Base-by-base conservation (phyloP, 2,329 filamentous ascomycete genomes). In the Epichloe sylvatica region DNA sequence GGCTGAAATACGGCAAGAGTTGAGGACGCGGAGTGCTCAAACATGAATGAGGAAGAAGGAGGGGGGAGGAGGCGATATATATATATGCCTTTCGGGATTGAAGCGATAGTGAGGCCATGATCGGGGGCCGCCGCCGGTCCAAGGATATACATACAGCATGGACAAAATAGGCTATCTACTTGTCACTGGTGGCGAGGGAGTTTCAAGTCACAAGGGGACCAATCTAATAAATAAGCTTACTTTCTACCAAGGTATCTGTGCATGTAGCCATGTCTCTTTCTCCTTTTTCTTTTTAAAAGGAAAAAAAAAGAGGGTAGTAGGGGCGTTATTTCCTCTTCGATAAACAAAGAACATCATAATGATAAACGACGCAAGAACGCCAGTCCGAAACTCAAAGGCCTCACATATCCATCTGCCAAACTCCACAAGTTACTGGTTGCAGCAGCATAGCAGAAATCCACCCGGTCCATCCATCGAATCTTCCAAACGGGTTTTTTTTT, bases 1-100 rank as follows among this genome's bases (percentile, higher is more conserved):
- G 61, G 70, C 71, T 57, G 76, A 86, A 66, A 78, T 88, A 47
- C 61, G 88, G 52, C 79, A 83, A 57, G 74, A 75, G 62, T 74
- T 82, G 65, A 73, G 65, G 62, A 62, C 58, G 23, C 56, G 52
- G 52, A 44, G 44, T 43, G 36, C 6, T 33, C 21, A 39, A 30
- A 23, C 8, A 15, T 39, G 42, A 39, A 19, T 11, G 30, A 30
- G 30, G 30, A 30, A 30, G 25, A 30, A 9, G 9, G 25, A 1
- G 8, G 25, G 23, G 3, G 9, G 6, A 30, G 25, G 25, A 2
- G 25, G 21, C 17, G 17, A 19, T 19, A 19, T 19, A 19, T 19
- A 19, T 25, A 25, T 8, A 25, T 30, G 25, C 8, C 3, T 30
- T 9, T 30, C 25, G 8, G 8, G 25, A 30, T 30, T 9, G 25